Conservation (phyloP, 2,329 filamentous ascomycete species). For the Lecanicillium sp. region DNA sequence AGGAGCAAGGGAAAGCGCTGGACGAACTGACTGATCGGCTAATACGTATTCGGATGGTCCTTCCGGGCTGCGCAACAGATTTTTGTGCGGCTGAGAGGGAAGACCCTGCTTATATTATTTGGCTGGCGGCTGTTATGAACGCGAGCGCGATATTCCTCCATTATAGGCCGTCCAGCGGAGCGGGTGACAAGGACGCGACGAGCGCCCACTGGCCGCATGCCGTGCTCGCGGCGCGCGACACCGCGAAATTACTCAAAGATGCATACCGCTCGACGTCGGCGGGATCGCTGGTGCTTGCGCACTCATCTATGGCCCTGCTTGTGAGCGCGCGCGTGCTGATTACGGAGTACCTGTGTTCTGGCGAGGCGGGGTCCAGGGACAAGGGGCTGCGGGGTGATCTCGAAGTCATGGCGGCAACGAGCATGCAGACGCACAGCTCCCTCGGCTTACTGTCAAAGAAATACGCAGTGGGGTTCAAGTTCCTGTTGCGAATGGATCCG, state of each 20-base stretch:
- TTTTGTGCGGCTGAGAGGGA: conserved; percentile 17
- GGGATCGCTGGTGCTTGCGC: conserved; percentile 17
- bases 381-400: conserved; percentile 18
- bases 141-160: conserved; percentile 19
- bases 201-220: conserved; percentile 21
- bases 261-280: conserved; percentile 14
- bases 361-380: conserved; percentile 4
- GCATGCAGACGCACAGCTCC: conserved; percentile 16
- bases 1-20: conserved; percentile 6
- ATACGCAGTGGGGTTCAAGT: conserved; percentile 19
- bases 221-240: conserved; percentile 18
- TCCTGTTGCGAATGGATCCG: conserved; percentile 16
- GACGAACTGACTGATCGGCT: conserved; percentile 17
- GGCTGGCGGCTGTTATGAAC: conserved; percentile 19
- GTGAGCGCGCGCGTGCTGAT: conserved; percentile 17
- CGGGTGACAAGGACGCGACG: conserved; percentile 12
- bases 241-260: conserved; percentile 18
- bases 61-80: conserved; percentile 20
- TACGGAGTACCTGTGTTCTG: conserved; percentile 19
- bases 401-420: conserved; percentile 17
- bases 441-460: conserved; percentile 18
- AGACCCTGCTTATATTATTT: conserved; percentile 18
- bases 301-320: conserved; percentile 18
- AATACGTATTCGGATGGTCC: conserved; percentile 18
- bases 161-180: conserved; percentile 16